A percentile compares a stretch with the other conserved stretches of the same genome.
Conservation (phyloP, 306 rosid genomes). For the Inga laurina region DNA sequence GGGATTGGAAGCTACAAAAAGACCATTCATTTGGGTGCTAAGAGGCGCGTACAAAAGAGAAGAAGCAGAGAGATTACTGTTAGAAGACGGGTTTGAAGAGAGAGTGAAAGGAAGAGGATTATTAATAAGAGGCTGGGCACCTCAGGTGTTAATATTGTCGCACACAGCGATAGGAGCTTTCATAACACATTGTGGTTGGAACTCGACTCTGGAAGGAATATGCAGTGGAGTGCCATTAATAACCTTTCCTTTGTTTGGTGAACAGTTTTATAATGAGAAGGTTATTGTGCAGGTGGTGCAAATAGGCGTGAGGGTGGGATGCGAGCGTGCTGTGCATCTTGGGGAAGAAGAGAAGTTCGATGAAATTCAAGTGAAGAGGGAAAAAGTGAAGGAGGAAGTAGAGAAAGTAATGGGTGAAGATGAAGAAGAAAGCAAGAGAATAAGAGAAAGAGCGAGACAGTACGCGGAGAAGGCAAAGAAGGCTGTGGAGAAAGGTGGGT, state of each 20-base stretch:
- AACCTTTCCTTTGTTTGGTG: slow-evolving; percentile 57
- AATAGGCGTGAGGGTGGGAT: slow-evolving; percentile 42
- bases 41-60: slow-evolving; percentile 36
- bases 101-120: slow-evolving; percentile 53
- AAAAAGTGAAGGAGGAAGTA: slow-evolving; percentile 36
- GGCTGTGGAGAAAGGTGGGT: slow-evolving; percentile 50
- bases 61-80: slow-evolving; percentile 41
- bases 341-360: slow-evolving; percentile 44
- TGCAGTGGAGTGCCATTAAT: slow-evolving; percentile 51
- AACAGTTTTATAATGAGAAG: slow-evolving; percentile 54
- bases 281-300: slow-evolving; percentile 34
- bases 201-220: slow-evolving; percentile 55
- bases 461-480: slow-evolving; percentile 37
- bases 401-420: slow-evolving; percentile 45
- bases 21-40: slow-evolving; percentile 70
- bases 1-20: slow-evolving; percentile 57
- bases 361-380: slow-evolving; percentile 36
- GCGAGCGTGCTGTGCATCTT: slow-evolving; percentile 4
- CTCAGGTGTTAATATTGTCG: slow-evolving; percentile 51
- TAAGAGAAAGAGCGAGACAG: slow-evolving; percentile 39
- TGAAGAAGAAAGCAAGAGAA: slow-evolving; percentile 33
- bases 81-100: slow-evolving; percentile 43
- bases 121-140: slow-evolving; percentile 59
- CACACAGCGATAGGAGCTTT: slow-evolving; percentile 54
- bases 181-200: slow-evolving; percentile 70